phyloP scores from a whole-genome alignment of 1,284 basidiomycete genomes.

The Trametes versicolor region DNA sequence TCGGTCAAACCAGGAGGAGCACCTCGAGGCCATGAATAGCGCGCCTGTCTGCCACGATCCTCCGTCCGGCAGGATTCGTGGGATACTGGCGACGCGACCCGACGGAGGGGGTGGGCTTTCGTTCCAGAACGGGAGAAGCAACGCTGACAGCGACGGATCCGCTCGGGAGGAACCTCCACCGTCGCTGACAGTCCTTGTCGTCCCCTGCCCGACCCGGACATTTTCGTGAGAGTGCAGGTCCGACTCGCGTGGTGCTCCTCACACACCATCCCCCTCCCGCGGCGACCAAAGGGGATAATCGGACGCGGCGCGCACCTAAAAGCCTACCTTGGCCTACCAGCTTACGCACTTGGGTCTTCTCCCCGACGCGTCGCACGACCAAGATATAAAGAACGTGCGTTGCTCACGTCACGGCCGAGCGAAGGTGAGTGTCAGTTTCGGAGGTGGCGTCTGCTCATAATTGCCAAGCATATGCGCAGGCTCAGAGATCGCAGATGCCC shows the following conservation, averaged over 20 bases:
- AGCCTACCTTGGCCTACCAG: neutral
- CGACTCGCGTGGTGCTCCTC: neutral
- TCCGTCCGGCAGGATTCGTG: conserved; percentile 14
- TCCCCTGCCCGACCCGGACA: conserved; percentile 9
- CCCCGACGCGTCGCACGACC: neutral
- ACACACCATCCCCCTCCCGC: neutral
- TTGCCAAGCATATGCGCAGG: conserved; percentile 17
- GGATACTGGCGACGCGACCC: conserved; percentile 9
- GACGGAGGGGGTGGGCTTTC: conserved; percentile 7
- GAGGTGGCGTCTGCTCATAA: conserved; percentile 2
- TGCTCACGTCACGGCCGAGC: conserved; percentile 1
- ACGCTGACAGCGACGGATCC: conserved; percentile 19
- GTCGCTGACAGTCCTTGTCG: neutral
- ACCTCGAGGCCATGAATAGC: neutral
- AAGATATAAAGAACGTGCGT: neutral
- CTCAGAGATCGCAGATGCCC: conserved; percentile 13
- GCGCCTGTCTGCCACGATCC: neutral
- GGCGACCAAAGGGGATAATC: conserved; percentile 4
- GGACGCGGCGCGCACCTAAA: neutral
- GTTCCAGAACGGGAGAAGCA: conserved; percentile 15
- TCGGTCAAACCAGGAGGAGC: conserved; percentile 15
- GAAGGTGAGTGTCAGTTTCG: neutral
- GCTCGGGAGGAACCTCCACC: conserved; percentile 11
- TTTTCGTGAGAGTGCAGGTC: conserved; percentile 21
- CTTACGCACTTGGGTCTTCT: neutral